Percentiles rank a stretch among this genome's conserved stretches.
These are phyloP conservation scores for Acacia melanoxylon DNA, from an alignment of 306 rosid genomes.

Conservation along the genomic window DNA sequence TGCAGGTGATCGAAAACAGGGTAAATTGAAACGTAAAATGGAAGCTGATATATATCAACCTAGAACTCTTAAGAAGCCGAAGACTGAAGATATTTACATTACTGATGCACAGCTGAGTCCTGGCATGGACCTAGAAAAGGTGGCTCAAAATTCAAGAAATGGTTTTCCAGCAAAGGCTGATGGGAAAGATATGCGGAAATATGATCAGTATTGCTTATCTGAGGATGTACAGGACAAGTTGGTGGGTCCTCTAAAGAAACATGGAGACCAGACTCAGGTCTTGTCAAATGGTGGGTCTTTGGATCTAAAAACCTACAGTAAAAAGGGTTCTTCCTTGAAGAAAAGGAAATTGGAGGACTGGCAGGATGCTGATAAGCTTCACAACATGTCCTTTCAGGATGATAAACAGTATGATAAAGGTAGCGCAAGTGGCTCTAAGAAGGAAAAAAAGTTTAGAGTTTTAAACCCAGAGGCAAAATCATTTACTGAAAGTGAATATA, in stretches of 20 bases:
- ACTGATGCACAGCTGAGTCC: conserved; percentile 40
- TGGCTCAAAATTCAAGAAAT: conserved; percentile 38
- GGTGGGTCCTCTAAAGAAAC: conserved; percentile 47
- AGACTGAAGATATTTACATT: conserved; percentile 39
- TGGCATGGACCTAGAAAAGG: conserved; percentile 43
- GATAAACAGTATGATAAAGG: conserved; percentile 38
- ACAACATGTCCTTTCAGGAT: conserved; percentile 34
- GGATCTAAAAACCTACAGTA: conserved; percentile 31
- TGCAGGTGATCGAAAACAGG: conserved; percentile 53
- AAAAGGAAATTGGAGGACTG: conserved; percentile 63
- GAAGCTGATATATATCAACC: conserved; percentile 48
- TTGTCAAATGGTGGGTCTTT: conserved; percentile 43
- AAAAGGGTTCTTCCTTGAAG: conserved; percentile 42
- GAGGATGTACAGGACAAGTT: conserved; percentile 40
- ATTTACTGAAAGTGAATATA: conserved; percentile 39
- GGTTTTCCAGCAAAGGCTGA: conserved; percentile 40
- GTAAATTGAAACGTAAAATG: conserved; percentile 51
- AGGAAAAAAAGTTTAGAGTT: conserved; percentile 47
- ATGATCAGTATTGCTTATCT: conserved; percentile 46
- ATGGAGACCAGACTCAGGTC: conserved; percentile 41
- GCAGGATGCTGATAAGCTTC: conserved; percentile 46
- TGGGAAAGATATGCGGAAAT: conserved; percentile 48
- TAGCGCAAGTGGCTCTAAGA: conserved; percentile 46
- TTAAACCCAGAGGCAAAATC: conserved; percentile 35
- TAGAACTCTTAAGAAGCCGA: conserved; percentile 53